Evolutionary conservation across 2,329 filamentous ascomycete species (phyloP).

Genomic region (Diaporthe sp.): DNA sequence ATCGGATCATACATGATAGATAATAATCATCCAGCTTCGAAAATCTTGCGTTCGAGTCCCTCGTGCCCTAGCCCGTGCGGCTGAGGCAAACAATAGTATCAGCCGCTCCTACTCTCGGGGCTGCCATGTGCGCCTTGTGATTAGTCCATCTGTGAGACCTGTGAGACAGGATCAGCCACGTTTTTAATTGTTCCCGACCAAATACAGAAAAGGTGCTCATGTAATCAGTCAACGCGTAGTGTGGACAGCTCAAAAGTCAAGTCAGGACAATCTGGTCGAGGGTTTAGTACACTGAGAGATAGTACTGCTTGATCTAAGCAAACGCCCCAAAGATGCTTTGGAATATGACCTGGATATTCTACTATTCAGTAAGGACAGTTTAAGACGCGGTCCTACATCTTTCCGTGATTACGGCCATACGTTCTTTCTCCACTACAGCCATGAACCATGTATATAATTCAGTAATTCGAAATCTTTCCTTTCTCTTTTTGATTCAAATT

Average conservation of each 20-base stretch:
- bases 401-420: too few species aligned
- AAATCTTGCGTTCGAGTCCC: background rate
- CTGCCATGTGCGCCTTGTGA: background rate
- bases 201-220: too few species aligned
- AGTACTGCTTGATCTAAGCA: too few species aligned
- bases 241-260: background rate
- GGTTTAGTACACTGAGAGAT: background rate
- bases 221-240: background rate
- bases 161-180: background rate
- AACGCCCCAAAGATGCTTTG: too few species aligned
- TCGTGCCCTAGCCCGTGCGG: background rate
- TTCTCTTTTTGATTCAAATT: too few species aligned
- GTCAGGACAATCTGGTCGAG: background rate
- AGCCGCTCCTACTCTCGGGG: constrained; percentile 7
- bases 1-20: background rate
- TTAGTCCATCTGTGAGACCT: background rate
- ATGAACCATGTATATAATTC: too few species aligned
- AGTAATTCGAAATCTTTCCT: too few species aligned
- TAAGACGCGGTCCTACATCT: too few species aligned
- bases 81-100: background rate
- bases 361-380: too few species aligned
- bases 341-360: too few species aligned
- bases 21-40: background rate
- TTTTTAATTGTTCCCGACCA: background rate
- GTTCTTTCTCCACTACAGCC: too few species aligned